phyloP scores from a whole-genome alignment of 257 asterid species.

The Asclepias syriaca region DNA sequence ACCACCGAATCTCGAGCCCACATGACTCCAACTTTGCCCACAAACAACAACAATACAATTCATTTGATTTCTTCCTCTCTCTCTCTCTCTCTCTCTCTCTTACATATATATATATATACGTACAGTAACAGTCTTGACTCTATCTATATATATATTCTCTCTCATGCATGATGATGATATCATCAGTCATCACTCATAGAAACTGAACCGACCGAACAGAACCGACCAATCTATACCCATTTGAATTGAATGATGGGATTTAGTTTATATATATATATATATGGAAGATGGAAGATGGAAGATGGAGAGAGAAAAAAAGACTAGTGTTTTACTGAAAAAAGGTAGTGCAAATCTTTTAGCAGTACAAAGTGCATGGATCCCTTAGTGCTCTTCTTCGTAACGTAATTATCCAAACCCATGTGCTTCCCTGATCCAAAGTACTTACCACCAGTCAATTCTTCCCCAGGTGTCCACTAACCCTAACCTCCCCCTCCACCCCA shows the following conservation, averaged over 20 bases:
- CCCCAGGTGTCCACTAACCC: not conserved
- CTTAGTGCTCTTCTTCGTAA: not conserved
- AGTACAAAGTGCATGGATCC: conserved; percentile 9
- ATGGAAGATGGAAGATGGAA: not conserved
- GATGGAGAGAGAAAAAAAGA: not conserved
- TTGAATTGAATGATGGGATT: not conserved
- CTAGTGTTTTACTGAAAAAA: not conserved
- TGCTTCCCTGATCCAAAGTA: conserved; percentile 1
- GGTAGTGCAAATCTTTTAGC: conserved; percentile 2
- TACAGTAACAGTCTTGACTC: not conserved
- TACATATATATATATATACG: too few species aligned
- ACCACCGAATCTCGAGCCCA: conserved; percentile 23
- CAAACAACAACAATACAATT: not conserved
- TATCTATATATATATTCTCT: not conserved
- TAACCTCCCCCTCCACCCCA: not conserved
- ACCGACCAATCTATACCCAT: not conserved
- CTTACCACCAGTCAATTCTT: conserved; percentile 1
- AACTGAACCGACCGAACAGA: not conserved
- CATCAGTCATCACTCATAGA: not conserved
- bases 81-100: not conserved
- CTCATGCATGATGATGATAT: not conserved
- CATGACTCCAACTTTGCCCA: conserved; percentile 14
- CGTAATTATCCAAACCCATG: conserved; percentile 6
- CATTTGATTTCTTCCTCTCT: not conserved
- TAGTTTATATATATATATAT: not conserved